Percentiles rank a stretch among this genome's conserved stretches.
Conservation (phyloP, 2,329 filamentous ascomycete genomes). For the Colletotrichum sp. region DNA sequence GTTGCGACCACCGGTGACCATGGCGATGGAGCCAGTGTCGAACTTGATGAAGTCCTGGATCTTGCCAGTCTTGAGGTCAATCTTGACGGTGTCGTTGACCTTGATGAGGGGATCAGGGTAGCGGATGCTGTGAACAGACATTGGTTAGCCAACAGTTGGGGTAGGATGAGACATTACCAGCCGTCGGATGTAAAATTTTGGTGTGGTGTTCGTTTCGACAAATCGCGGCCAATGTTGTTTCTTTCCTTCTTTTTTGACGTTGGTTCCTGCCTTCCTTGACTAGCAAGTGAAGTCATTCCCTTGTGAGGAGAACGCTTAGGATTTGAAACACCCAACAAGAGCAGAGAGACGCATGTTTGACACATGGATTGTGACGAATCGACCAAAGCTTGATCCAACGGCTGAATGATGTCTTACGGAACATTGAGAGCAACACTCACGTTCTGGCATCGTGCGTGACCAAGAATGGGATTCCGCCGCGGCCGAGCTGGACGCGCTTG, state of each 20-base stretch:
- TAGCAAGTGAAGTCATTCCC: conserved; percentile 1
- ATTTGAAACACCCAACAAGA: not conserved
- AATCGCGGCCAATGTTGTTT: conserved; percentile 11
- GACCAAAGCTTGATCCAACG: conserved; percentile 99
- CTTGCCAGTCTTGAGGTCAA: conserved; percentile 96
- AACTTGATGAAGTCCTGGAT: conserved; percentile 98
- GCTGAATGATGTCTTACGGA: conserved; percentile 97
- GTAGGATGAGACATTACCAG: conserved; percentile 51
- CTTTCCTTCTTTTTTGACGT: not conserved
- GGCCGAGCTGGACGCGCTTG: conserved; percentile 99
- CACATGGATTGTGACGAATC: conserved; percentile 45
- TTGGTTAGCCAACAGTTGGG: conserved; percentile 43
- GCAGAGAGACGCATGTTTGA: conserved; percentile 3
- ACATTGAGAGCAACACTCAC: conserved; percentile 70
- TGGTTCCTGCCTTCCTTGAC: conserved; percentile 9
- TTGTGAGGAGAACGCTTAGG: not conserved
- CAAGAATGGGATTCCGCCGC: conserved; percentile 99
- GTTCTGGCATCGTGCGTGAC: conserved; percentile 99
- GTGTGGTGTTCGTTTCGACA: conserved; percentile 27
- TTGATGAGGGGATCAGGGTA: conserved; percentile 98
- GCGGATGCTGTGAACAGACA: conserved; percentile 75
- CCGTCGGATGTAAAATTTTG: conserved; percentile 48
- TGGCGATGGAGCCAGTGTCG: conserved; percentile 96
- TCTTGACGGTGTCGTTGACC: conserved; percentile 99
- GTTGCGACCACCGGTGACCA: conserved; percentile 99